Percentiles rank a stretch among this genome's conserved stretches.
phyloP scores from a whole-genome alignment of 176 grass and related monocot species.

The Saccharum spontaneum region DNA sequence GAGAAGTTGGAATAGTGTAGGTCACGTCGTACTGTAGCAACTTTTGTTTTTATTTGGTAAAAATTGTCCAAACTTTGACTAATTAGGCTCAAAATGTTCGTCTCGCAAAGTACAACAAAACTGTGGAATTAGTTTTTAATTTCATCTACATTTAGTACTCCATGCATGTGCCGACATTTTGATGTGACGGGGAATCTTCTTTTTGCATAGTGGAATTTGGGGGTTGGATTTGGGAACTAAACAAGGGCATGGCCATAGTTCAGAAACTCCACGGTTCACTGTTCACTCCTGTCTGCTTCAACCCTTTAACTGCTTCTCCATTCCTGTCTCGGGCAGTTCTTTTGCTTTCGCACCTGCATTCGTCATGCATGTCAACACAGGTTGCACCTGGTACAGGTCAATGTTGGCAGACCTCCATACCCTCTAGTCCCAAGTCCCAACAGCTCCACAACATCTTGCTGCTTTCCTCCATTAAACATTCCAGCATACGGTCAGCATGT shows the following conservation, averaged over 20 bases:
- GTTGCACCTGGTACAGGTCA: conserved; percentile 16
- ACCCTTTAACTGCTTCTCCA: not conserved
- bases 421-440: not conserved
- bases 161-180: too few relatives aligned
- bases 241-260: not conserved
- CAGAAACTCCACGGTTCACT: not conserved
- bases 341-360: not conserved
- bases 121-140: too few relatives aligned
- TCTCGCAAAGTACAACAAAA: too few relatives aligned
- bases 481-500: not conserved
- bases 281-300: not conserved
- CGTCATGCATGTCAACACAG: not conserved
- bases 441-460: not conserved
- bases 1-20: too few relatives aligned
- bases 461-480: conserved; percentile 12
- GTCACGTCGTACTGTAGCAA: too few relatives aligned
- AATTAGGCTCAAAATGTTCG: too few relatives aligned
- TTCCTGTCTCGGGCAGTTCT: not conserved
- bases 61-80: too few relatives aligned
- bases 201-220: too few relatives aligned
- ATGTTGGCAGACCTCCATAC: not conserved
- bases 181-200: too few relatives aligned
- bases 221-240: too few relatives aligned
- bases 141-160: too few relatives aligned
- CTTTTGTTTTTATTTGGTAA: too few relatives aligned